Evolutionary conservation across 352 stramenopile species (phyloP).

Genomic region (Plasmopara muralis): DNA sequence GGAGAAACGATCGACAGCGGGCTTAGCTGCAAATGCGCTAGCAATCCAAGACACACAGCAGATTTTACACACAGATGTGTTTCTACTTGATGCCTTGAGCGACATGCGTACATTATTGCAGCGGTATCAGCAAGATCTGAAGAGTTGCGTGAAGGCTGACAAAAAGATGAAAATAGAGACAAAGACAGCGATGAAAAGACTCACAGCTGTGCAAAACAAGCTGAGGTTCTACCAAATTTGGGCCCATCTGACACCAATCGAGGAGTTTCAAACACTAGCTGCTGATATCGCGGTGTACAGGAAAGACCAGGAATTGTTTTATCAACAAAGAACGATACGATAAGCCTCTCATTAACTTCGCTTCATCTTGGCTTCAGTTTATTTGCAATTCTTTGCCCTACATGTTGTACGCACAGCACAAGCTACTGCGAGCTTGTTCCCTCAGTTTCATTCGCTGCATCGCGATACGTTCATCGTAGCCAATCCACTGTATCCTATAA

Average conservation of each 20-base stretch:
- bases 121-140: slow-evolving; percentile 24
- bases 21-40: slow-evolving; percentile 16
- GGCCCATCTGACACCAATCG: slow-evolving; percentile 21
- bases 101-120: slow-evolving; percentile 43
- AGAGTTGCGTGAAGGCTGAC: slow-evolving; percentile 2
- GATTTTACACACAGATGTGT: slow-evolving; percentile 35
- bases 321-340: slow-evolving; percentile 5
- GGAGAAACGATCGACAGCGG: slow-evolving; percentile 19
- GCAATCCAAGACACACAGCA: slow-evolving; percentile 38
- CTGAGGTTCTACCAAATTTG: slow-evolving; percentile 56
- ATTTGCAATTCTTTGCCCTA: slow-evolving; percentile 13
- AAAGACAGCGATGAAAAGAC: slow-evolving; percentile 19
- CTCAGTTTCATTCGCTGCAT: slow-evolving; percentile 20
- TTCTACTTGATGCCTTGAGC: slow-evolving; percentile 58
- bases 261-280: slow-evolving; percentile 21
- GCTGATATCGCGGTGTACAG: slow-evolving; percentile 18
- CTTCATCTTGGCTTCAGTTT: slow-evolving; percentile 19
- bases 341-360: slow-evolving; percentile 26
- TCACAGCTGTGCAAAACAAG: slow-evolving; percentile 41
- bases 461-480: slow-evolving; percentile 12
- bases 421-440: slow-evolving; percentile 8
- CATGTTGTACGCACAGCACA: slow-evolving; percentile 27
- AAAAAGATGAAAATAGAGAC: slow-evolving; percentile 24
- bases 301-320: slow-evolving; percentile 16
- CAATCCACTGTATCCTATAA: slow-evolving; percentile 6